Evolutionary conservation across 768 basidiomycete genomes (phyloP), one percentile per base, ranked within the genome.

Genomic region (Russula ochroleuca): DNA sequence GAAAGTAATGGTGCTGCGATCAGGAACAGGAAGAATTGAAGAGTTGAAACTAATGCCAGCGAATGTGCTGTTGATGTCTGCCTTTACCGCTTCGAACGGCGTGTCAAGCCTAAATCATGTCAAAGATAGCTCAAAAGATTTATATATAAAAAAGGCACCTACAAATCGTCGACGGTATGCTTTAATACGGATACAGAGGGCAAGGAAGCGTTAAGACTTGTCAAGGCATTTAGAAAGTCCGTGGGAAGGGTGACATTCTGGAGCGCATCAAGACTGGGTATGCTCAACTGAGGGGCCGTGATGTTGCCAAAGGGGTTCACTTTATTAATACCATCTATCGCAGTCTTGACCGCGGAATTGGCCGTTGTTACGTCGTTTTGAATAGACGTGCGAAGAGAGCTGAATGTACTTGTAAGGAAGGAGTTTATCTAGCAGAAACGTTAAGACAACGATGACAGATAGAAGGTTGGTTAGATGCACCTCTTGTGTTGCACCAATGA

Each of bases 31-130:
- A 25, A 97, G 81, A 11, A 83, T 73, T 10, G 85, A 83, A 9
- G 87, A 78, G 69, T 91, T 81, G 74, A 94, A 89, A 40, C 79
- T 77, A 45, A 95, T 78, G n/a, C 81, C 81, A 35, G 80, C 70
- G 67, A 97, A 89, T 0, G 93, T 94, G 62, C 86, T 80, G 71
- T 96, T 96, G 74, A 98, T 94, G 55, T 95, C 91, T 64, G 84
- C 78, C 74, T 94, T 97, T 57, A 98, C 74, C 3, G 84, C 78
- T 70, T 97, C 91, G 71, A 98, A 97, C 0, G 96, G 96, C 0
- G 82, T 87, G 71, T 90, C 85, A 67, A 97, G 82, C 60, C 88
- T 93, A 64, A 10, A 25, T 35, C 5, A 61, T 25, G 60, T 65
- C 57, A 25, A 62, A 37, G 55, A 31, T 17, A 59, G 23, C 40